A percentile compares a stretch with the other conserved stretches of the same genome.
Conservation (phyloP, 164 flowering plant genomes). For the Akebia trifoliata region DNA sequence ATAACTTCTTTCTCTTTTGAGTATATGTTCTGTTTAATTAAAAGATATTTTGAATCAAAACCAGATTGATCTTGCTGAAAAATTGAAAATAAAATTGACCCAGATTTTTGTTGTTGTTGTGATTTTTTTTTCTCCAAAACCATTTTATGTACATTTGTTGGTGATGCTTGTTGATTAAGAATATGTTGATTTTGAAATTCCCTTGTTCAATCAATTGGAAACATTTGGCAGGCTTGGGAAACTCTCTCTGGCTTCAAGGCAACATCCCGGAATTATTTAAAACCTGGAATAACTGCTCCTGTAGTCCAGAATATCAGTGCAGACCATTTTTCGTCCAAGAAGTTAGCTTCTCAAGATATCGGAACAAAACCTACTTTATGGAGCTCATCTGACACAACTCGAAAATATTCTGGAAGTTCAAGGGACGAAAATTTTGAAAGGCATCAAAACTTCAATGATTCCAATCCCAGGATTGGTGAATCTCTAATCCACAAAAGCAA, state of each 20-base stretch:
- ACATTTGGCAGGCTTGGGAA: slow-evolving; percentile 73
- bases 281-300: slow-evolving; percentile 65
- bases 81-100: too few relatives aligned
- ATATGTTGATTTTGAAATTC: not conserved
- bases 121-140: not conserved
- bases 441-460: slow-evolving; percentile 20
- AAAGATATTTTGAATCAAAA: too few relatives aligned
- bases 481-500: slow-evolving; percentile 15
- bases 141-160: not conserved
- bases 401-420: slow-evolving; percentile 11
- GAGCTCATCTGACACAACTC: slow-evolving; percentile 24
- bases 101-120: too few relatives aligned
- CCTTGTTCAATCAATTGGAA: not conserved
- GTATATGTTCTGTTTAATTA: not conserved
- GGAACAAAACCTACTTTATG: slow-evolving; percentile 23
- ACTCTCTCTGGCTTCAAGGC: slow-evolving; percentile 53
- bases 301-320: slow-evolving; percentile 23
- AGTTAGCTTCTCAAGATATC: slow-evolving; percentile 13
- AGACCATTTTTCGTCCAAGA: slow-evolving; percentile 10
- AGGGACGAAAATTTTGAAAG: slow-evolving; percentile 16
- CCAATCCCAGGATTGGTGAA: slow-evolving; percentile 17
- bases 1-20: not conserved
- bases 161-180: not conserved
- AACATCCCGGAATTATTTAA: slow-evolving; percentile 47
- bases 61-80: too few relatives aligned